Evolutionary conservation across 176 grass and related monocot genomes (phyloP).

Genomic region (Guadua angustifolia): DNA sequence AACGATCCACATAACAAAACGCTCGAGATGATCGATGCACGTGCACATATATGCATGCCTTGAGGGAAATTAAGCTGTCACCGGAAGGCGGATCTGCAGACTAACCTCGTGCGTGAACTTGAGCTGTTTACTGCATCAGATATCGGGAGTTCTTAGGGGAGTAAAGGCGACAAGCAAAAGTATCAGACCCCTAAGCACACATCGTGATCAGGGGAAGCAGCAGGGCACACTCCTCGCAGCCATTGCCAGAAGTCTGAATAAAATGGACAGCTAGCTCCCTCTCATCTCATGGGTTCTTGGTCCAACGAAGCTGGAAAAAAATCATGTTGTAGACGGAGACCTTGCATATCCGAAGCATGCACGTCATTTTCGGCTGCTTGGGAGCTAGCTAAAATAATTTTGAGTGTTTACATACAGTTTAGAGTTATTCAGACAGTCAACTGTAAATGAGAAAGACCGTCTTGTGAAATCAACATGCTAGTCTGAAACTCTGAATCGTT

Average conservation of each 20-base stretch:
- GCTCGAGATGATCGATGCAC: not conserved
- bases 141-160: not conserved
- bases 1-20: not conserved
- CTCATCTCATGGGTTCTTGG: constrained; percentile 43
- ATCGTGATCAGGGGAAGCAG: constrained; percentile 32
- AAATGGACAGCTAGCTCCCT: constrained; percentile 37
- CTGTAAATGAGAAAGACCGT: not conserved
- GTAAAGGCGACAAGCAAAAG: not conserved
- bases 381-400: constrained; percentile 37
- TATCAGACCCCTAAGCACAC: constrained; percentile 13
- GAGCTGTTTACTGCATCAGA: constrained; percentile 10
- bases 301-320: constrained; percentile 37
- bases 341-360: constrained; percentile 49
- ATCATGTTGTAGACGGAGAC: constrained; percentile 45
- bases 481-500: not conserved
- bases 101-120: constrained; percentile 29
- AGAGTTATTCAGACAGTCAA: not conserved
- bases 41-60: constrained; percentile 8
- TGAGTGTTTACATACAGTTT: not conserved
- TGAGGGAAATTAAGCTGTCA: constrained; percentile 9
- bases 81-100: not conserved
- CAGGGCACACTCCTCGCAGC: not conserved
- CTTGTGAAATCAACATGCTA: not conserved
- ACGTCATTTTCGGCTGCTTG: constrained; percentile 52
- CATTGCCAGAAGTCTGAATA: constrained; percentile 14